A percentile compares a stretch with the other conserved stretches of the same genome.
These are phyloP conservation scores for Pachysandra terminalis DNA, from an alignment of 164 flowering plant genomes.

Conservation along the genomic window DNA sequence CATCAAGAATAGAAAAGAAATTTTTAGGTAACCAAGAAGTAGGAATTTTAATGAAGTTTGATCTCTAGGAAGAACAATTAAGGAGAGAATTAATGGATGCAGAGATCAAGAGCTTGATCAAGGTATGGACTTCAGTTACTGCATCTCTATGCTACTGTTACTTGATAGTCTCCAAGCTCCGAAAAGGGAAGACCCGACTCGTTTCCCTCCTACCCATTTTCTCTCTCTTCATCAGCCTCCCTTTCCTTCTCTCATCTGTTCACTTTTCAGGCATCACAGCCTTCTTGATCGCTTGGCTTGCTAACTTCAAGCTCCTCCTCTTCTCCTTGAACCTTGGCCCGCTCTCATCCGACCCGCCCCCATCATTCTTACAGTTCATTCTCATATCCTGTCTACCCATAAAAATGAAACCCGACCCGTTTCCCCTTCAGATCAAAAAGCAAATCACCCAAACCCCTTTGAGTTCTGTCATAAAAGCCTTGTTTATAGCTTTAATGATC, in stretches of 20 bases:
- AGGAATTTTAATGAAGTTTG: too few relatives aligned
- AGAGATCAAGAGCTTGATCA: slow-evolving; percentile 22
- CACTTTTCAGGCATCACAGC: slow-evolving; percentile 13
- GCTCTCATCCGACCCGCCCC: slow-evolving; percentile 14
- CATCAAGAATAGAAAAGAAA: too few relatives aligned
- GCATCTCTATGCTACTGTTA: slow-evolving; percentile 31
- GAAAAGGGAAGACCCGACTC: slow-evolving; percentile 25
- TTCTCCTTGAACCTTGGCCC: slow-evolving; percentile 34
- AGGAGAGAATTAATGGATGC: too few relatives aligned
- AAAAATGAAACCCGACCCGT: slow-evolving; percentile 15
- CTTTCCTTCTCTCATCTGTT: slow-evolving; percentile 19
- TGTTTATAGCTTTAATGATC: slow-evolving; percentile 11
- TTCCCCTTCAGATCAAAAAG: slow-evolving; percentile 6
- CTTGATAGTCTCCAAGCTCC: slow-evolving; percentile 17
- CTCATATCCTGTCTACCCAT: slow-evolving; percentile 23
- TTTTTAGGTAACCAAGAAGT: too few relatives aligned
- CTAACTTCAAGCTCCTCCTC: too few relatives aligned
- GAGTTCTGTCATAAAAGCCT: slow-evolving; percentile 1
- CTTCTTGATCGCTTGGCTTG: slow-evolving; percentile 35
- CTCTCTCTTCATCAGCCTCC: slow-evolving; percentile 27
- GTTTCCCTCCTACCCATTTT: slow-evolving; percentile 30
- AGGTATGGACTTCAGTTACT: slow-evolving; percentile 20
- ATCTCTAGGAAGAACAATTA: too few relatives aligned
- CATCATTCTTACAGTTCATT: slow-evolving; percentile 15
- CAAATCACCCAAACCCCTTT: neutral